Conservation (phyloP, 2,329 filamentous ascomycete species). For the Rhytidhysteron rufulum region DNA sequence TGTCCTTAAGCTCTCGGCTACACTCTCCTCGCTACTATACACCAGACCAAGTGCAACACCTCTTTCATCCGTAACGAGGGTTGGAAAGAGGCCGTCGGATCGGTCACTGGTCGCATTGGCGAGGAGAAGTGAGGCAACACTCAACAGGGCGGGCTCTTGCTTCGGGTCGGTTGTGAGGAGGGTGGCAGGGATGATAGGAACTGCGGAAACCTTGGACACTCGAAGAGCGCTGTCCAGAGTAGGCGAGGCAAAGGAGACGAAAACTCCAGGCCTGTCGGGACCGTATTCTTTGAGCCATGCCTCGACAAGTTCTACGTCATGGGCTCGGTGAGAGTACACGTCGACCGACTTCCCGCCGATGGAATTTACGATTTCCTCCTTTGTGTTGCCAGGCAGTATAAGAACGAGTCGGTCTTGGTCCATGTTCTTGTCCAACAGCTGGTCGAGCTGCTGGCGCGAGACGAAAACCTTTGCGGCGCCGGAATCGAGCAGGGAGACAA, state of each 20-base stretch:
- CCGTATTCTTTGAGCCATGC: constrained; percentile 49
- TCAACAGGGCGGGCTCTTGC: constrained; percentile 57
- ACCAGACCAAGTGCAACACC: constrained; percentile 83
- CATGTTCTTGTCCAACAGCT: constrained; percentile 50
- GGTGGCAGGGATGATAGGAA: constrained; percentile 72
- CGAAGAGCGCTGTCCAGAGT: constrained; percentile 37
- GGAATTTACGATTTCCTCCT: constrained; percentile 38
- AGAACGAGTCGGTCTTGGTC: constrained; percentile 56
- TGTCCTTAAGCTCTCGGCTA: constrained; percentile 79
- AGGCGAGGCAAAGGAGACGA: constrained; percentile 45
- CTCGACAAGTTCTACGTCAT: constrained; percentile 41
- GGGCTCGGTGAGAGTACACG: constrained; percentile 41
- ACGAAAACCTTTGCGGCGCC: constrained; percentile 86
- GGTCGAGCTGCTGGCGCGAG: constrained; percentile 61
- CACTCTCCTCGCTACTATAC: constrained; percentile 89
- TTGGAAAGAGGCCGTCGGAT: constrained; percentile 78
- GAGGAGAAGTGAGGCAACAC: constrained; percentile 67
- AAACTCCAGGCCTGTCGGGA: constrained; percentile 46
- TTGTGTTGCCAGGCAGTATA: constrained; percentile 44
- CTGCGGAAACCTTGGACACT: constrained; percentile 45
- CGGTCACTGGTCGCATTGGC: constrained; percentile 77
- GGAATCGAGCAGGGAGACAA: constrained; percentile 76
- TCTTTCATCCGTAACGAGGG: constrained; percentile 84
- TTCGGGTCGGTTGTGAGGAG: constrained; percentile 63
- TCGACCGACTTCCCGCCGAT: constrained; percentile 41